These are phyloP conservation scores for Aureobasidium subglaciale DNA, from an alignment of 2,329 filamentous ascomycete genomes.

Conservation along the genomic window DNA sequence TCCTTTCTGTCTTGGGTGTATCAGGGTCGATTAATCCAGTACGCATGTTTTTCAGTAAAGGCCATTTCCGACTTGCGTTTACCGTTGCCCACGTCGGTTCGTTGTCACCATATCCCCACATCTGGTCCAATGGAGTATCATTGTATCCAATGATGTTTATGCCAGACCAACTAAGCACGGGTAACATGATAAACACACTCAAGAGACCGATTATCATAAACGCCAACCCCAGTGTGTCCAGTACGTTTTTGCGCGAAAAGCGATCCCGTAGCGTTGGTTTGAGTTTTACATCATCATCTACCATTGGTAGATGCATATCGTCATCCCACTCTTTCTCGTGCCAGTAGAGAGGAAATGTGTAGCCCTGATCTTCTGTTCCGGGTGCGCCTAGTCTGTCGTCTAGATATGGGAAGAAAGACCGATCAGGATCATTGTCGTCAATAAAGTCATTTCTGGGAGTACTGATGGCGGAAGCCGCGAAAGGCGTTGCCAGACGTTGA, in stretches of 20 bases:
- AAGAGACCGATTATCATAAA: slow-evolving; percentile 43
- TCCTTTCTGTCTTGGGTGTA: slow-evolving; percentile 42
- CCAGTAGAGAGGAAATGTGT: slow-evolving; percentile 39
- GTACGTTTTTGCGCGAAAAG: slow-evolving; percentile 37
- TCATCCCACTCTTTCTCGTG: slow-evolving; percentile 49
- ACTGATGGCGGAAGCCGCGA: neutral
- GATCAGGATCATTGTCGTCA: slow-evolving; percentile 27
- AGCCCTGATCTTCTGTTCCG: slow-evolving; percentile 35
- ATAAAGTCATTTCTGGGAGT: neutral
- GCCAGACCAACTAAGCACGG: slow-evolving; percentile 42
- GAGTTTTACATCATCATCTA: slow-evolving; percentile 41
- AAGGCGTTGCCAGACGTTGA: slow-evolving; percentile 13
- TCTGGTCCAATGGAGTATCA: slow-evolving; percentile 34
- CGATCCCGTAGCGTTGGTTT: slow-evolving; percentile 39
- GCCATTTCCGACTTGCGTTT: slow-evolving; percentile 38
- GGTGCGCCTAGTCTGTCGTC: slow-evolving; percentile 43
- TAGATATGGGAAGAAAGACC: slow-evolving; percentile 34
- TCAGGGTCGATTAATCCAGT: slow-evolving; percentile 45
- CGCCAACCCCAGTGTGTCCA: slow-evolving; percentile 36
- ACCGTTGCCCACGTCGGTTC: slow-evolving; percentile 37
- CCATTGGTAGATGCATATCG: slow-evolving; percentile 46
- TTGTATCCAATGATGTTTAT: slow-evolving; percentile 32
- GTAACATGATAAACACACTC: slow-evolving; percentile 45
- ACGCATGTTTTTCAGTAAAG: slow-evolving; percentile 43
- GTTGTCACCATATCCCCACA: slow-evolving; percentile 26